Conservation (phyloP, 1,284 basidiomycete species). For the Trametes pubescens region DNA sequence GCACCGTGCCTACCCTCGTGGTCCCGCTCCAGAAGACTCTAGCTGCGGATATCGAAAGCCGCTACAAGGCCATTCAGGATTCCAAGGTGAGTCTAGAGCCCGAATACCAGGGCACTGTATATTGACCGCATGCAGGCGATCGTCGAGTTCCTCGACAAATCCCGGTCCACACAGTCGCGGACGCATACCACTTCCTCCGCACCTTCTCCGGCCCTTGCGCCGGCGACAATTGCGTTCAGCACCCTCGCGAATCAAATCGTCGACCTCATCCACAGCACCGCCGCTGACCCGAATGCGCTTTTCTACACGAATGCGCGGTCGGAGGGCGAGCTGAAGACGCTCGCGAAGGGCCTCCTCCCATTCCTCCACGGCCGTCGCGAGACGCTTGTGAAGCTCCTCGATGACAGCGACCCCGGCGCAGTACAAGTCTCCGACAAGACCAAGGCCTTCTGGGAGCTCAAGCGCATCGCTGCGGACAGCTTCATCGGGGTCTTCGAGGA, state of each 20-base stretch:
- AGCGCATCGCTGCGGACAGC: constrained; percentile 54
- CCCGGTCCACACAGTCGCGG: constrained; percentile 69
- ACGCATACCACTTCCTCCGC: constrained; percentile 73
- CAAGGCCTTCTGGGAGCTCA: constrained; percentile 63
- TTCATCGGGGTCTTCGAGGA: constrained; percentile 55
- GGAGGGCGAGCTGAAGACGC: constrained; percentile 49
- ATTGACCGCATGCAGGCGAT: constrained; percentile 59
- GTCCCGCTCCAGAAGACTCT: constrained; percentile 83
- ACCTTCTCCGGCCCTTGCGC: constrained; percentile 81
- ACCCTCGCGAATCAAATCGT: constrained; percentile 68
- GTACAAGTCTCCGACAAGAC: constrained; percentile 69
- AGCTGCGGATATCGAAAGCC: constrained; percentile 73
- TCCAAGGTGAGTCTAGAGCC: constrained; percentile 60
- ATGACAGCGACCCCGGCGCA: constrained; percentile 54
- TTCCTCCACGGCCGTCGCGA: constrained; percentile 59
- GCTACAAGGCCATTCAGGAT: constrained; percentile 84
- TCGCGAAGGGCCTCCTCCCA: constrained; percentile 51
- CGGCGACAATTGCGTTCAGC: constrained; percentile 81
- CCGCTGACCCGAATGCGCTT: constrained; percentile 60
- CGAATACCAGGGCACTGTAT: constrained; percentile 1
- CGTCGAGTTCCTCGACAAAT: constrained; percentile 84
- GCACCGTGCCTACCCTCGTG: constrained; percentile 85
- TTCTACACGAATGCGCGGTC: constrained; percentile 61
- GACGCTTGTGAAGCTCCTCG: constrained; percentile 62
- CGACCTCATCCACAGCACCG: constrained; percentile 66